Conservation (phyloP, 2,329 filamentous ascomycete genomes). For the Emydomyces testavorans region DNA sequence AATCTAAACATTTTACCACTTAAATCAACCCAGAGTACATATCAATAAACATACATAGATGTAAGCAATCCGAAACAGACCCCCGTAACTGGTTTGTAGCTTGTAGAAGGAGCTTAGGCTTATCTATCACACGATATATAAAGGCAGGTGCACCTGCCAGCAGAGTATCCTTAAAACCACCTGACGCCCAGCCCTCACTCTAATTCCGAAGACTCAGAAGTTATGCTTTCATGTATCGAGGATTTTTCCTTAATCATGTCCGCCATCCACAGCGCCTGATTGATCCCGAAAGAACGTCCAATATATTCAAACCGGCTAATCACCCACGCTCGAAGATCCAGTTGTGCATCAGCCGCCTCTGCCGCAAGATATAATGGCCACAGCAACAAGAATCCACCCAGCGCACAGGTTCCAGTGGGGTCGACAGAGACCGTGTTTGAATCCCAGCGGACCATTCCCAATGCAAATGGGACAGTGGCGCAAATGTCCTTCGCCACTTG, state of each 20-base stretch:
- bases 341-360: slow-evolving; percentile 22
- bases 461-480: slow-evolving; percentile 28
- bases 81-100: too few species aligned
- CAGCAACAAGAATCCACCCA: slow-evolving; percentile 27
- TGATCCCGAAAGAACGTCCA: slow-evolving; percentile 28
- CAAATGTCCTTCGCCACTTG: slow-evolving; percentile 29
- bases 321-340: slow-evolving; percentile 26
- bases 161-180: too few species aligned
- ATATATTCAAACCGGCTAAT: slow-evolving; percentile 25
- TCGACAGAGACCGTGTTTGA: slow-evolving; percentile 9
- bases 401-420: slow-evolving; percentile 21
- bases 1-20: too few species aligned
- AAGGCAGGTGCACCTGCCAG: too few species aligned
- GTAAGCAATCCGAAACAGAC: too few species aligned
- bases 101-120: too few species aligned
- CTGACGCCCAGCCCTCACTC: too few species aligned
- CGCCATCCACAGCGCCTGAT: slow-evolving; percentile 29
- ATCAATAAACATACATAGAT: too few species aligned
- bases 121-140: too few species aligned
- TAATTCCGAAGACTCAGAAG: neutral
- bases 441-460: slow-evolving; percentile 21
- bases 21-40: too few species aligned
- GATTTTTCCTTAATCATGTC: slow-evolving; percentile 20
- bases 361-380: slow-evolving; percentile 32
- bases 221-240: neutral